phyloP scores from a whole-genome alignment of 2,329 filamentous ascomycete genomes.

The Nothophoma quercina region DNA sequence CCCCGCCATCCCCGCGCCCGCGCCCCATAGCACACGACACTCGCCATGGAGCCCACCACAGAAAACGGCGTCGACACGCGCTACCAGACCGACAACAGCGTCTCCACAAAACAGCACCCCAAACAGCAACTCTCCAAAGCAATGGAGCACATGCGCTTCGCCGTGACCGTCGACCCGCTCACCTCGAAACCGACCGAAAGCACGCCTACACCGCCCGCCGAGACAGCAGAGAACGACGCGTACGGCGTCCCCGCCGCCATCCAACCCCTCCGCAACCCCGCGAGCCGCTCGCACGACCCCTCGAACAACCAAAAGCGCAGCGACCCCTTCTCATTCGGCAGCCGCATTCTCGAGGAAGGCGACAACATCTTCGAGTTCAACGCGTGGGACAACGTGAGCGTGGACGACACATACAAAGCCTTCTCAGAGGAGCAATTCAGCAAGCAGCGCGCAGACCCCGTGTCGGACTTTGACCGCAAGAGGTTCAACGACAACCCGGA shows the following conservation, averaged over 20 bases:
- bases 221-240: slow-evolving; percentile 48
- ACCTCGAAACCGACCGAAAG: slow-evolving; percentile 25
- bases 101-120: slow-evolving; percentile 42
- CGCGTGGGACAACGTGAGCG: slow-evolving; percentile 97
- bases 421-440: slow-evolving; percentile 86
- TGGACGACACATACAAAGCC: slow-evolving; percentile 85
- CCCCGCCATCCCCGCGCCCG: slow-evolving; percentile 13
- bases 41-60: slow-evolving; percentile 28
- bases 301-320: slow-evolving; percentile 81
- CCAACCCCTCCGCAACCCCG: slow-evolving; percentile 54
- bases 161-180: slow-evolving; percentile 54
- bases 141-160: slow-evolving; percentile 62
- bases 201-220: background rate
- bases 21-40: background rate
- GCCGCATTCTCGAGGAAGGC: slow-evolving; percentile 79
- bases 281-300: slow-evolving; percentile 74
- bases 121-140: slow-evolving; percentile 58
- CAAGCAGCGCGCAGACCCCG: slow-evolving; percentile 83
- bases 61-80: slow-evolving; percentile 25
- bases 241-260: slow-evolving; percentile 60
- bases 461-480: slow-evolving; percentile 90
- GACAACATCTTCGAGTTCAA: slow-evolving; percentile 98
- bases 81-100: slow-evolving; percentile 43
- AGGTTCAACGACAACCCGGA: slow-evolving; percentile 90
- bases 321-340: slow-evolving; percentile 96